Conservation (phyloP, 2,329 filamentous ascomycete species). For the Cladosporium sp. region DNA sequence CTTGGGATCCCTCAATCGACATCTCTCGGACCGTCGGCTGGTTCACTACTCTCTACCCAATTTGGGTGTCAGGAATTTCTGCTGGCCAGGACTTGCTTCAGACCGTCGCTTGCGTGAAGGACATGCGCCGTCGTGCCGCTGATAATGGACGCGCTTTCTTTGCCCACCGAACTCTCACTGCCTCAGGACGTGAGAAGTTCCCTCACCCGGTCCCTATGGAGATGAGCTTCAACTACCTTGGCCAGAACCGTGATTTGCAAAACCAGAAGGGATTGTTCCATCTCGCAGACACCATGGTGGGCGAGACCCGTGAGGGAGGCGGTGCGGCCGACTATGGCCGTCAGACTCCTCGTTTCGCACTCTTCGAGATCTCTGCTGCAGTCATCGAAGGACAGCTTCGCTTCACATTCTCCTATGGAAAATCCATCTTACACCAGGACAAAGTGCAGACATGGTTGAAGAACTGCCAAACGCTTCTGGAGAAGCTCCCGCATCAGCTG, state of each 20-base stretch:
- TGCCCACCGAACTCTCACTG: conserved; percentile 9
- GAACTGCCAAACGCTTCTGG: conserved; percentile 7
- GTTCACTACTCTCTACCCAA: conserved; percentile 45
- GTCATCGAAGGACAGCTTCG: conserved; percentile 14
- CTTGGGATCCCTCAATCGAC: conserved; percentile 48
- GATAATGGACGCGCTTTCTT: conserved; percentile 17
- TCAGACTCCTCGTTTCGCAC: conserved; percentile 15
- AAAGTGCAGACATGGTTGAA: conserved; percentile 11
- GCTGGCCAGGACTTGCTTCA: conserved; percentile 11
- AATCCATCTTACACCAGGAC: conserved; percentile 6
- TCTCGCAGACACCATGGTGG: conserved; percentile 16
- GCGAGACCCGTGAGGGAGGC: conserved; percentile 14
- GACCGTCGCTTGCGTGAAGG: conserved; percentile 9
- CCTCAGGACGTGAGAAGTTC: conserved; percentile 7
- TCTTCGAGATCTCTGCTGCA: conserved; percentile 15
- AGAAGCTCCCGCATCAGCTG: conserved; percentile 8
- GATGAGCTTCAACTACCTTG: conserved; percentile 16
- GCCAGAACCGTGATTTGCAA: conserved; percentile 12
- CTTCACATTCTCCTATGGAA: conserved; percentile 14
- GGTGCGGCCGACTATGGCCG: conserved; percentile 12
- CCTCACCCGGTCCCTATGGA: conserved; percentile 15
- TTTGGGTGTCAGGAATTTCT: conserved; percentile 3
- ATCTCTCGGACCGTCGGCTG: conserved; percentile 53
- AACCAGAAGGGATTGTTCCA: conserved; percentile 17
- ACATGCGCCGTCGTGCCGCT: conserved; percentile 11